A percentile compares a stretch with the other conserved stretches of the same genome.
Conservation (phyloP, 768 basidiomycete genomes). For the Suillus alpinus region DNA sequence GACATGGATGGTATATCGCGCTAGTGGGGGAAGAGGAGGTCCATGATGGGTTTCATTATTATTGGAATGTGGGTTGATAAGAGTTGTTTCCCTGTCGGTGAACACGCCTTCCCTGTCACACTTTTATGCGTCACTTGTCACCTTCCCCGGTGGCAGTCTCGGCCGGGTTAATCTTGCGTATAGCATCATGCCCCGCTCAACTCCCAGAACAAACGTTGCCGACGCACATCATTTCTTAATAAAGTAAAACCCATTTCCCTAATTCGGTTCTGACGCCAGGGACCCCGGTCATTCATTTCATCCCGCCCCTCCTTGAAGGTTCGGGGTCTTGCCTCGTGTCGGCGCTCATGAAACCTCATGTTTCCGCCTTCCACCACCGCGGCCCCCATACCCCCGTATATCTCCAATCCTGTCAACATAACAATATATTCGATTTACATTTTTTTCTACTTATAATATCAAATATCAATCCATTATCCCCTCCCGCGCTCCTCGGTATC, state of each 20-base stretch:
- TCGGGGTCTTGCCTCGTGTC: constrained; percentile 31
- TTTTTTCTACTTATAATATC: neutral
- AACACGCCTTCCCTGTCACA: constrained; percentile 4
- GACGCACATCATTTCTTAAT: constrained; percentile 20
- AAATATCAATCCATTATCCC: too few relatives aligned
- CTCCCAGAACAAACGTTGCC: constrained; percentile 24
- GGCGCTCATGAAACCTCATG: constrained; percentile 17
- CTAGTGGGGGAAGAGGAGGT: constrained; percentile 1
- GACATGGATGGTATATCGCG: constrained; percentile 12
- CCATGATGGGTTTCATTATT: constrained; percentile 5
- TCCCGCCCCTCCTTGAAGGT: neutral
- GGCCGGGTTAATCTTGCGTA: constrained; percentile 6
- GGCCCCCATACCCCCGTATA: neutral
- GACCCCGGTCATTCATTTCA: constrained; percentile 20
- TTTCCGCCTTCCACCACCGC: neutral
- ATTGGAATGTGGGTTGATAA: constrained; percentile 4
- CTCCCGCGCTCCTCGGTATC: constrained; percentile 3
- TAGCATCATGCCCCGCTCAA: constrained; percentile 6
- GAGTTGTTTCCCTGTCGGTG: constrained; percentile 5
- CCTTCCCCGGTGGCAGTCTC: constrained; percentile 4
- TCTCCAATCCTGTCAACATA: neutral
- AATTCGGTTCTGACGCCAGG: constrained; percentile 14
- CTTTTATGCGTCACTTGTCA: constrained; percentile 3
- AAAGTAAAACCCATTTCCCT: constrained; percentile 12
- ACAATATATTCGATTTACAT: neutral